Evolutionary conservation across 179 eudicot genomes (phyloP), one percentile per base, ranked within the genome.

Genomic region (Beta corolliflora): DNA sequence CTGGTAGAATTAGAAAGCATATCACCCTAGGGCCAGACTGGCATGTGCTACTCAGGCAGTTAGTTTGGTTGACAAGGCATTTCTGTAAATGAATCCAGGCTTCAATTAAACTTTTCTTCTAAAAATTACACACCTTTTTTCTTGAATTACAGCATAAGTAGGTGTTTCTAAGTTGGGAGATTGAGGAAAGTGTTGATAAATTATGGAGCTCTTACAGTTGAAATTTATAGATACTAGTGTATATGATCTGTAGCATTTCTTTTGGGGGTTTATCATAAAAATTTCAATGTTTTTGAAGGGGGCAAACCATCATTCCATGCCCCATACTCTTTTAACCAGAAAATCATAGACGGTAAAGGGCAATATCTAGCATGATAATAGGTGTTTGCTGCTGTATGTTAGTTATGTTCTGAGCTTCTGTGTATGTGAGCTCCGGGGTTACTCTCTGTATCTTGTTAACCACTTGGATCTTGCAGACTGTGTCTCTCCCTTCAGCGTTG

Each of bases 381-480:
- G 61, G 11, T 79, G 81, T 56, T 67, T n/a, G 61, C 44, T 19
- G 77, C 50, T 79, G 52, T 54, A 52, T 48, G 53, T 48, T 48
- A 31, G 9, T 45, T 68, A 18, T 25, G 18, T 72, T 15, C 13
- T 56, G 5, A 21, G 46, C n/a, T 58, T 67, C 52, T 79, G 45
- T 75, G 79, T 23, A 48, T 48, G 50, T 64, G 66, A 69, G 68
- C 13, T 60, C 45, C 58, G 18, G 52, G 52, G 14, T 52, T 15
- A 2, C 16, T 58, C 50, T 18, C 25, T 4, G 7, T 8, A 9
- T 44, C 25, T 67, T 79, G 50, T 58, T 77, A 18, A 53, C 10
- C 63, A 36, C 52, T 83, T 75, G 83, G 41, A 71, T 68, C 64
- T 73, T 81, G 81, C 93, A 94, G 99, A 72, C 88, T 78, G 89